Conservation (phyloP, 495 filamentous ascomycete species). For the Penicillium cosmopolitanum region DNA sequence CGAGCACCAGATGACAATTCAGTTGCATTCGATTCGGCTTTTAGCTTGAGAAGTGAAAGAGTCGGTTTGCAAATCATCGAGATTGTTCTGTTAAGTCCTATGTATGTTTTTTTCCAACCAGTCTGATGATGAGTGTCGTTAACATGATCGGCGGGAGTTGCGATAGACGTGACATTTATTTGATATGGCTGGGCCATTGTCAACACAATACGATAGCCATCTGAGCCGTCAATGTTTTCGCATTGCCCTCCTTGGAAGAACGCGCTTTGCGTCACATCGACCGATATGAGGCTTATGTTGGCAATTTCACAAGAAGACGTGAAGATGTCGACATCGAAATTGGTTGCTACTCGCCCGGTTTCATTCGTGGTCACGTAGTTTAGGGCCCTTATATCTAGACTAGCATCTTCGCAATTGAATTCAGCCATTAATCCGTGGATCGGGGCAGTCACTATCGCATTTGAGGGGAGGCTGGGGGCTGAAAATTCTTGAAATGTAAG, state of each 20-base stretch:
- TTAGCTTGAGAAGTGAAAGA: conserved; percentile 7
- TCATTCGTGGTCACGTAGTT: background rate
- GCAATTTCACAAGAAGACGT: conserved; percentile 12
- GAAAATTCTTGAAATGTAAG: conserved; percentile 18
- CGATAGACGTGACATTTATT: background rate
- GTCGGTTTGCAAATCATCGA: conserved; percentile 18
- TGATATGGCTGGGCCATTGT: background rate
- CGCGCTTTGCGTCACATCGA: background rate
- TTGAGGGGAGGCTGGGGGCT: conserved; percentile 5
- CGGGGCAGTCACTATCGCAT: conserved; percentile 8
- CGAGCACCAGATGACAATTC: background rate
- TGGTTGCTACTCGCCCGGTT: background rate
- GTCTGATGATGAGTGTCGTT: background rate
- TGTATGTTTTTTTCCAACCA: background rate
- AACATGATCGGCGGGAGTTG: background rate
- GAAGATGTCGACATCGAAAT: background rate
- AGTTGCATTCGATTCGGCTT: conserved; percentile 13
- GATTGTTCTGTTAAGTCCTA: background rate
- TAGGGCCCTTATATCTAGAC: conserved; percentile 1
- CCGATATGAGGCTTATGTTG: background rate
- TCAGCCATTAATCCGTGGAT: conserved; percentile 22
- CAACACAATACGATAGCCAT: conserved; percentile 12
- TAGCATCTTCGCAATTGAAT: conserved; percentile 18
- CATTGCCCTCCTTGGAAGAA: conserved; percentile 7
- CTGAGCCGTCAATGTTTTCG: background rate